Evolutionary conservation across 495 filamentous ascomycete species (phyloP).

Genomic region (Tuber aestivum): DNA sequence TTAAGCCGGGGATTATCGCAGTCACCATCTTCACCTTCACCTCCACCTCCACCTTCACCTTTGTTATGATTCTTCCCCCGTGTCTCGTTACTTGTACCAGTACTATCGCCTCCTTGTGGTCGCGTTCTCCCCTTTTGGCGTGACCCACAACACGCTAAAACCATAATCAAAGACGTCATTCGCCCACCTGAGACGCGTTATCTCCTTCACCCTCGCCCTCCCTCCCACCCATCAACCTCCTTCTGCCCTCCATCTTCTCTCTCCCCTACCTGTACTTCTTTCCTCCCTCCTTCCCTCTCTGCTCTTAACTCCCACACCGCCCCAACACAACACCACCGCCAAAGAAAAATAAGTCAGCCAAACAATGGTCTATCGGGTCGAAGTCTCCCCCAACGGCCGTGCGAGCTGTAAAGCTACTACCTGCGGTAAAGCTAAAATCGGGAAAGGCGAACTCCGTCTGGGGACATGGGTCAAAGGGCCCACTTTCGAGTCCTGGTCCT

Average conservation of each 20-base stretch:
- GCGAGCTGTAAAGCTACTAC: slow-evolving; percentile 24
- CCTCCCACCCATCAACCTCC: not conserved
- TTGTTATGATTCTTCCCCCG: not conserved
- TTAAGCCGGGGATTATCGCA: not conserved
- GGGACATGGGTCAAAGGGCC: slow-evolving; percentile 59
- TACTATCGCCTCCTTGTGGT: not conserved
- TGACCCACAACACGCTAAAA: not conserved
- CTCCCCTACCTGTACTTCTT: not conserved
- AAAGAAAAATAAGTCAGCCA: slow-evolving; percentile 4
- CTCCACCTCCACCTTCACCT: not conserved
- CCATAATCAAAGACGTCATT: not conserved
- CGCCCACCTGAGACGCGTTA: not conserved
- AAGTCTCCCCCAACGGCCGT: slow-evolving; percentile 20
- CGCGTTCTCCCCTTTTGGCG: not conserved
- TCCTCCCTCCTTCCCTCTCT: not conserved
- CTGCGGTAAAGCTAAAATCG: slow-evolving; percentile 56
- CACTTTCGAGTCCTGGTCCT: slow-evolving; percentile 53
- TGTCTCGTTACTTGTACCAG: not conserved
- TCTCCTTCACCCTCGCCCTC: not conserved
- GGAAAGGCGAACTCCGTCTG: slow-evolving; percentile 66
- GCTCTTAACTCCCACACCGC: not conserved
- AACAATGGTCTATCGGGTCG: slow-evolving; percentile 12
- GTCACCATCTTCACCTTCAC: not conserved
- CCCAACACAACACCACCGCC: slow-evolving; percentile 12
- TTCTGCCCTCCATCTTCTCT: not conserved